Percentiles rank a stretch among this genome's conserved stretches.
These are phyloP conservation scores for Ophiostoma sp. DNA, from an alignment of 2,329 filamentous ascomycete species.

Conservation along the genomic window DNA sequence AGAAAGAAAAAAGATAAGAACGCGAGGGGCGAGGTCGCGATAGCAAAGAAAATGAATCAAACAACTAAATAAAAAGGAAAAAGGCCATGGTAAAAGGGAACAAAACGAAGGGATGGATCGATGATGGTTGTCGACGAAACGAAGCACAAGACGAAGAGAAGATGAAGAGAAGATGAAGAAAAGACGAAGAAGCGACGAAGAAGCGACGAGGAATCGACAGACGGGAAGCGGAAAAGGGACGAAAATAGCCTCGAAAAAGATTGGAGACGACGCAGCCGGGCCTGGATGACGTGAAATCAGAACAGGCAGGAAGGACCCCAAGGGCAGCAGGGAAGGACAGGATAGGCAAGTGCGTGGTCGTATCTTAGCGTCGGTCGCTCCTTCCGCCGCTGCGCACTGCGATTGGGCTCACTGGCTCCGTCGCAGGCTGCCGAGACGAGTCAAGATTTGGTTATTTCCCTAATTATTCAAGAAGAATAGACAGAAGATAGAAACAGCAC, in stretches of 20 bases:
- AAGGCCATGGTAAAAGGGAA: no score
- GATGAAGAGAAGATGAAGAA: background rate
- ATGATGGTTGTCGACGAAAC: background rate
- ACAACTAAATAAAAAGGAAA: no score
- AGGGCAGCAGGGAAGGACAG: conserved; percentile 3
- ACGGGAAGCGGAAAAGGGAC: background rate
- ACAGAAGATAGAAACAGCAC: no score
- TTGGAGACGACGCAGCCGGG: background rate
- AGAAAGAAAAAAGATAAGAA: conserved; percentile 1
- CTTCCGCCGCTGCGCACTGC: background rate
- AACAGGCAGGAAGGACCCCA: background rate
- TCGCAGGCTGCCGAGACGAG: no score
- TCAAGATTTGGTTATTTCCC: no score
- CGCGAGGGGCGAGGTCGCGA: background rate
- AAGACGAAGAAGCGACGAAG: background rate
- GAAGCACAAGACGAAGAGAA: background rate
- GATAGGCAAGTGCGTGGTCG: background rate
- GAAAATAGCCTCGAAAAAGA: conserved; percentile 7
- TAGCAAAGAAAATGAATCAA: background rate
- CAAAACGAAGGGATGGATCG: background rate
- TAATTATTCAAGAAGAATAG: no score
- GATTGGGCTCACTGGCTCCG: no score
- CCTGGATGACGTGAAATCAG: conserved; percentile 3
- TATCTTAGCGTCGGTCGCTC: background rate
- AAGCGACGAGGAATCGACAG: background rate